Evolutionary conservation across 2,329 filamentous ascomycete species (phyloP).

Genomic region (Myriosclerotinia duriaeana): DNA sequence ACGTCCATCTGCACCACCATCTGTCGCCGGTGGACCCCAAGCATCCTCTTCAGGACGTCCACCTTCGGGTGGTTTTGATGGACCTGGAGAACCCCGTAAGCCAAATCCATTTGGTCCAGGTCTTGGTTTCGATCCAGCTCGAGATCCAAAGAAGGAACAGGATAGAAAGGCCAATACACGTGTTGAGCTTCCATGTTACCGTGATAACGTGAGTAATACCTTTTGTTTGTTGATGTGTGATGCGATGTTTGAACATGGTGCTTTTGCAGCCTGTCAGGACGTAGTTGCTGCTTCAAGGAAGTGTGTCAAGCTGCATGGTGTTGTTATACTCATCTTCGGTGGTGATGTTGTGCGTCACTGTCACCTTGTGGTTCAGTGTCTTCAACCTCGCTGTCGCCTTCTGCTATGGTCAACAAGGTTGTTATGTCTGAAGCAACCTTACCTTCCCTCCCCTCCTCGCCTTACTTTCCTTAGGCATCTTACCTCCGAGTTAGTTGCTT

Average conservation of each 20-base stretch:
- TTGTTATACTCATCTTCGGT: too few relatives aligned
- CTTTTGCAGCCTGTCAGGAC: not conserved
- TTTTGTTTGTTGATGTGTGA: not conserved
- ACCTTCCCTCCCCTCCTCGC: not conserved
- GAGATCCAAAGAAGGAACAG: conserved; percentile 31
- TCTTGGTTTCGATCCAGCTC: conserved; percentile 49
- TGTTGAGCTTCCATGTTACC: conserved; percentile 48
- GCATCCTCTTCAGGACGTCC: not conserved
- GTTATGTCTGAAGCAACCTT: not conserved
- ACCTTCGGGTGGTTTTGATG: conserved; percentile 14
- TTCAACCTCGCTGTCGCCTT: not conserved
- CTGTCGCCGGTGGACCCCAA: not conserved
- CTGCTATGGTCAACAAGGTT: not conserved
- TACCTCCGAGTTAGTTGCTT: not conserved
- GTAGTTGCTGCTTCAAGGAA: conserved; percentile 12
- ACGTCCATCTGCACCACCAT: not conserved
- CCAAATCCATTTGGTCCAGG: conserved; percentile 29
- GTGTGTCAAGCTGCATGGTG: not conserved
- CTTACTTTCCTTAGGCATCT: not conserved
- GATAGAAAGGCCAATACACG: conserved; percentile 45
- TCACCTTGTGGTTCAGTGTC: not conserved
- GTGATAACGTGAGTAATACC: conserved; percentile 17
- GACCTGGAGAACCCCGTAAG: conserved; percentile 14
- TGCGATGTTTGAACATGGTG: not conserved
- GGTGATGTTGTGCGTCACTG: not conserved